Conservation (phyloP, 306 rosid species). For the Dryas drummondii region DNA sequence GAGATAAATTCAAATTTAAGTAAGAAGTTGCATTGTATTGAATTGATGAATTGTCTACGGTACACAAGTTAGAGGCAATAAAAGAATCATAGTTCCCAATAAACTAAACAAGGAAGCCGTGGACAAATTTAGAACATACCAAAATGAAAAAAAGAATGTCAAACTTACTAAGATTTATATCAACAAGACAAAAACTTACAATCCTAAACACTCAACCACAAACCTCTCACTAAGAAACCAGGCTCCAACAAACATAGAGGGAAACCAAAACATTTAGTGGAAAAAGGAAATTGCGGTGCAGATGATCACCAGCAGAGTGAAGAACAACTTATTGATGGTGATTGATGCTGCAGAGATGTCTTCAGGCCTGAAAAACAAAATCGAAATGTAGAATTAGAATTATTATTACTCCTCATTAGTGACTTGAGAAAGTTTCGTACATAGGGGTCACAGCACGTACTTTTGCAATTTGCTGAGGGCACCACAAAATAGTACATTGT, state of each 20-base stretch:
- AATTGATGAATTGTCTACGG: slow-evolving; percentile 45
- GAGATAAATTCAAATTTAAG: neutral
- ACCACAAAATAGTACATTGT: slow-evolving; percentile 81
- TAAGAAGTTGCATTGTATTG: slow-evolving; percentile 19
- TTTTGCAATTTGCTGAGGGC: slow-evolving; percentile 65
- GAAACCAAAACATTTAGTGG: slow-evolving; percentile 24
- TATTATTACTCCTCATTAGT: neutral
- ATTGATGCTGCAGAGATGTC: slow-evolving; percentile 41
- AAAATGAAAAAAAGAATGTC: slow-evolving; percentile 40
- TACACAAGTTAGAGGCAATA: slow-evolving; percentile 43
- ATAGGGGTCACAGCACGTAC: slow-evolving; percentile 41
- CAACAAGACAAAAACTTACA: slow-evolving; percentile 55
- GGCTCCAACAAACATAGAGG: slow-evolving; percentile 23
- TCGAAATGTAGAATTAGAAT: slow-evolving; percentile 14
- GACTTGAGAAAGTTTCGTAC: slow-evolving; percentile 9
- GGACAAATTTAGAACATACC: slow-evolving; percentile 18
- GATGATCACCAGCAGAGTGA: slow-evolving; percentile 42
- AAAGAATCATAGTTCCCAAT: slow-evolving; percentile 61
- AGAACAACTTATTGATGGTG: slow-evolving; percentile 39
- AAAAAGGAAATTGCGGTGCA: slow-evolving; percentile 37
- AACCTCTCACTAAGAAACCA: slow-evolving; percentile 43
- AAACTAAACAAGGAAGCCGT: slow-evolving; percentile 41
- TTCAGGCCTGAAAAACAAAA: slow-evolving; percentile 63
- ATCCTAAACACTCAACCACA: slow-evolving; percentile 49
- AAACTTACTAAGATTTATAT: slow-evolving; percentile 52